Base-by-base conservation (phyloP, 768 basidiomycete species). In the Calocybe cyanea region DNA sequence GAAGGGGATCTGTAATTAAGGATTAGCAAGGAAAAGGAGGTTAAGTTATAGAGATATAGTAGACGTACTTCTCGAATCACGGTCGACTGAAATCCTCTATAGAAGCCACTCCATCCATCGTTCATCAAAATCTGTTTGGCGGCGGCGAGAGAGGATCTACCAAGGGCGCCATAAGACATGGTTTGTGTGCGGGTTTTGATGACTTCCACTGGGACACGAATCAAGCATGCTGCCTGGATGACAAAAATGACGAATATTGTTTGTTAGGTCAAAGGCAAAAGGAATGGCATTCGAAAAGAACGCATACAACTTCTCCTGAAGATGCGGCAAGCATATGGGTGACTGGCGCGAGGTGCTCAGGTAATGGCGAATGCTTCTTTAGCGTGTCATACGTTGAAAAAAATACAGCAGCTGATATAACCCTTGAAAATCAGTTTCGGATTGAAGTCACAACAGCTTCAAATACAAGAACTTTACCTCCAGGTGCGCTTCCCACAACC, bases 121-220 rank as follows among this genome's bases (percentile, higher is more conserved):
- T 72, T 75, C 7, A 67, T 61, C 46, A 85, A 57, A 1, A 87
- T 69, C 19, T 79, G 63, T 36, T 66, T 73, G 9, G 83, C 80
- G 0, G 83, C 77, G 0, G 78, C 65, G 8, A 81, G 60, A 0
- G 88, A 90, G 0, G 85, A 83, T 23, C 65, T 59, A 1, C 76
- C 77, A 13, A 72, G 57, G 3, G 68, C 63, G 7, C 73, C 75
- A 55, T 94, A 93, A 8, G 77, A 79, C 14, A 85, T 85, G 0
- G 92, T 92, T 61, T 97, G 95, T 48, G 80, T 85, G 2, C 94
- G 79, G 8, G 91, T 94, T 63, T 98, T 98, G 67, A 97, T 86
- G 23, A 98, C 87, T 63, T 97, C 95, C 0, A 94, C 96, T 1
- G 94, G 94, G 2, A 98, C 94, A 38, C 94, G 87, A 41, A 98